Percentiles rank a stretch among this genome's conserved stretches.
phyloP scores from a whole-genome alignment of 192 early-diverging fungal genomes.

The Linnemannia zychae region DNA sequence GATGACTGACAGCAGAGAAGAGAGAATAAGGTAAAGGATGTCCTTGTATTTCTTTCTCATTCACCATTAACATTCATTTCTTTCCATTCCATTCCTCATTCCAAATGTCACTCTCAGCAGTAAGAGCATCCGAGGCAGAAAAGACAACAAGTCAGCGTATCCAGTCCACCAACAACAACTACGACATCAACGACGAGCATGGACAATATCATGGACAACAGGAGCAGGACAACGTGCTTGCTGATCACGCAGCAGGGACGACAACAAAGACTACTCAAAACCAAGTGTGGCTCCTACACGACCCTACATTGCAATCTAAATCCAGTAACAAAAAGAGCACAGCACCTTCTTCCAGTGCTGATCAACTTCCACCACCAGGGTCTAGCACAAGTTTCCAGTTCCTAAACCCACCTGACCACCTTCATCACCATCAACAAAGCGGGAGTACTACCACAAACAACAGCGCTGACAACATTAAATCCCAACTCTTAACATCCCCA shows the following conservation, averaged over 20 bases:
- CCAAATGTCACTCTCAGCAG: not conserved
- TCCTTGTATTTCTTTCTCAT: not conserved
- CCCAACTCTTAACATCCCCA: slow-evolving; percentile 23
- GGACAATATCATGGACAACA: not conserved
- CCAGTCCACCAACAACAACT: not conserved
- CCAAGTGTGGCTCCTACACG: not conserved
- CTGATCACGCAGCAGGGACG: not conserved
- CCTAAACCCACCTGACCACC: not conserved
- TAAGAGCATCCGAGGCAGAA: not conserved
- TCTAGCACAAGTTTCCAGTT: not conserved
- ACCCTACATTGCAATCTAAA: not conserved
- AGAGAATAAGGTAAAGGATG: not conserved
- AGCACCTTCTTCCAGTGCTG: not conserved
- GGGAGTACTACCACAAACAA: not conserved
- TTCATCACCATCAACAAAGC: not conserved
- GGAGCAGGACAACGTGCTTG: not conserved
- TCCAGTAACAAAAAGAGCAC: not conserved
- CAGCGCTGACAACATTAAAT: not conserved
- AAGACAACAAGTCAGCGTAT: not conserved
- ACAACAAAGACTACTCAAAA: not conserved
- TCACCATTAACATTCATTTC: not conserved
- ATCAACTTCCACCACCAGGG: not conserved
- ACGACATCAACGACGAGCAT: not conserved
- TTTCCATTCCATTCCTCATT: not conserved
- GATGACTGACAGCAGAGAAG: not conserved